Conservation (phyloP, 345 rosid genomes). For the Populus nigra region DNA sequence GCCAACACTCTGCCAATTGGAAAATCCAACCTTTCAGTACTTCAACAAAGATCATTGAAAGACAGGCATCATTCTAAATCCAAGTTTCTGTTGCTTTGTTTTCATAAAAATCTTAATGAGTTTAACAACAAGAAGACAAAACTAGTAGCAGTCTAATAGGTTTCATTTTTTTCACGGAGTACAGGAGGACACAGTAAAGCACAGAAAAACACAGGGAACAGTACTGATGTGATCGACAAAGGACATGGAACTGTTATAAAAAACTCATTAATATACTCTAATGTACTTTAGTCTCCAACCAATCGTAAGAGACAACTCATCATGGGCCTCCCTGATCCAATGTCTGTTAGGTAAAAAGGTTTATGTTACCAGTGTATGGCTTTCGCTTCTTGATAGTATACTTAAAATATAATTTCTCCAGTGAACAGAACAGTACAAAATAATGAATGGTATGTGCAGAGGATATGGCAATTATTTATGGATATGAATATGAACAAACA, state of each 20-base stretch:
- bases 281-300: constrained; percentile 26
- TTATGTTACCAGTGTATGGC: background rate
- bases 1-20: constrained; percentile 62
- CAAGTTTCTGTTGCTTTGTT: constrained; percentile 5
- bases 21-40: constrained; percentile 26
- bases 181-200: constrained; percentile 26
- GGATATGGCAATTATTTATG: background rate
- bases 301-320: constrained; percentile 24
- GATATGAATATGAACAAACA: background rate
- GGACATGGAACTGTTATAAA: constrained; percentile 23
- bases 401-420: background rate
- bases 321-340: constrained; percentile 27
- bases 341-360: constrained; percentile 10
- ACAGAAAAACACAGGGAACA: constrained; percentile 23
- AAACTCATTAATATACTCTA: constrained; percentile 21
- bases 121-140: constrained; percentile 15
- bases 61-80: constrained; percentile 5
- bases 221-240: constrained; percentile 28
- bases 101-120: constrained; percentile 4
- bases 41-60: constrained; percentile 4
- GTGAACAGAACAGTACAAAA: background rate
- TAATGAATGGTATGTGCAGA: constrained; percentile 5
- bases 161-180: constrained; percentile 16
- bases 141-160: constrained; percentile 4
- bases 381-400: background rate